A percentile compares a stretch with the other conserved stretches of the same genome.
phyloP scores from a whole-genome alignment of 257 asterid genomes.

The Mentha longifolia region DNA sequence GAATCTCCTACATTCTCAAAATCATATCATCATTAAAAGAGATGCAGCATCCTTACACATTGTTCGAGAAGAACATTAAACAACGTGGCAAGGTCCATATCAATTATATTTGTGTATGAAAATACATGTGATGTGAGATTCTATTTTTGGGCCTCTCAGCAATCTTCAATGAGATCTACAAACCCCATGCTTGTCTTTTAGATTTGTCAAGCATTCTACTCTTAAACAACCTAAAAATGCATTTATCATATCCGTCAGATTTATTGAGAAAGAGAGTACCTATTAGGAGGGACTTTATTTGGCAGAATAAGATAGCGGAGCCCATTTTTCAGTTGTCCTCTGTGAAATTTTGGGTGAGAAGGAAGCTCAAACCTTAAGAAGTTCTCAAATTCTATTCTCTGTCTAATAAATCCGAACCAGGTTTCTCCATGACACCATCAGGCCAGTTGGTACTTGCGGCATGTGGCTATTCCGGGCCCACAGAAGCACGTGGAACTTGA shows the following conservation, averaged over 20 bases:
- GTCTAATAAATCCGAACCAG: slow-evolving; percentile 62
- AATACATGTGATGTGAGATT: not conserved
- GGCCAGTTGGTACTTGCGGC: slow-evolving; percentile 97
- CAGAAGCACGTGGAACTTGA: slow-evolving; percentile 68
- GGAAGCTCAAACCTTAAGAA: slow-evolving; percentile 77
- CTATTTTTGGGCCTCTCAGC: not conserved
- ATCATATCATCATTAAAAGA: not conserved
- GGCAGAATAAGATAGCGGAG: slow-evolving; percentile 94
- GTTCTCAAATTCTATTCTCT: slow-evolving; percentile 63
- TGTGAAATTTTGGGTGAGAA: slow-evolving; percentile 87
- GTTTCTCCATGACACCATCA: slow-evolving; percentile 79
- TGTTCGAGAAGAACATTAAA: slow-evolving; percentile 22
- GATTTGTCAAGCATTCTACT: slow-evolving; percentile 18
- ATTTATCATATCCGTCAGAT: slow-evolving; percentile 26
- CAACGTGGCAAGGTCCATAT: slow-evolving; percentile 9
- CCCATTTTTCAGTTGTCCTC: slow-evolving; percentile 95
- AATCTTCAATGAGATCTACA: slow-evolving; percentile 1
- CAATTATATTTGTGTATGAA: not conserved
- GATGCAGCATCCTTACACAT: not conserved
- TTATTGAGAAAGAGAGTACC: slow-evolving; percentile 48
- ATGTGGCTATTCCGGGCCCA: slow-evolving; percentile 99
- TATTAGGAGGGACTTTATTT: slow-evolving; percentile 94
- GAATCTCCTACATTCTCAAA: not conserved
- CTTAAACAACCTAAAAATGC: slow-evolving; percentile 27
- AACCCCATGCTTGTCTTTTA: slow-evolving; percentile 1